Evolutionary conservation across 2,329 filamentous ascomycete species (phyloP).

Genomic region (Apiospora hydei): DNA sequence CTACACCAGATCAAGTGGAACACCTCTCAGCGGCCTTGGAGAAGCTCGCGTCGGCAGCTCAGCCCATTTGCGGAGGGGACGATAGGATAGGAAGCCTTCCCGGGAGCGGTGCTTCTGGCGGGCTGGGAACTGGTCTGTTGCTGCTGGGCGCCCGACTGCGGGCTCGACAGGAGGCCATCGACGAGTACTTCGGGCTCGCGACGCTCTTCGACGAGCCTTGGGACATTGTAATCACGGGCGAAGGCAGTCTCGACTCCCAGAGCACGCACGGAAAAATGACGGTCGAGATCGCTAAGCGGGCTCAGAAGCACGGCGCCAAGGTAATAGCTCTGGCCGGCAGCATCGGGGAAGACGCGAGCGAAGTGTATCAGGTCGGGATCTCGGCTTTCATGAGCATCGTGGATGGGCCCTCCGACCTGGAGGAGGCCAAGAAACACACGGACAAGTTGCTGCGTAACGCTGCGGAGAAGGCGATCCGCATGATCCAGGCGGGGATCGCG

Average conservation of each 20-base stretch:
- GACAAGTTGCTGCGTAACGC: slow-evolving; percentile 37
- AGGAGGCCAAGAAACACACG: slow-evolving; percentile 38
- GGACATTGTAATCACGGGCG: slow-evolving; percentile 60
- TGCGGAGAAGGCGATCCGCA: slow-evolving; percentile 42
- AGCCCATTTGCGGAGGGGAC: slow-evolving; percentile 38
- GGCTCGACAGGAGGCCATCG: slow-evolving; percentile 57
- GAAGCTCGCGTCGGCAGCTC: slow-evolving; percentile 46
- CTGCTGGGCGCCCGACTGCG: slow-evolving; percentile 54
- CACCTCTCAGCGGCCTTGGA: slow-evolving; percentile 52
- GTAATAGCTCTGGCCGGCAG: slow-evolving; percentile 51
- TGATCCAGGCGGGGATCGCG: slow-evolving; percentile 26
- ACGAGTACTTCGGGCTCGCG: slow-evolving; percentile 57
- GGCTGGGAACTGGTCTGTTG: slow-evolving; percentile 58
- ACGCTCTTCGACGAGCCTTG: slow-evolving; percentile 51
- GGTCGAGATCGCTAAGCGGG: slow-evolving; percentile 57
- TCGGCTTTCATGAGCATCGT: slow-evolving; percentile 42
- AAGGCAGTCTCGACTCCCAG: slow-evolving; percentile 60
- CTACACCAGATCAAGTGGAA: slow-evolving; percentile 50
- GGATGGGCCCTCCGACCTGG: slow-evolving; percentile 38
- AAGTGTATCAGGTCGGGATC: slow-evolving; percentile 45
- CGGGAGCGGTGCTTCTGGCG: slow-evolving; percentile 59
- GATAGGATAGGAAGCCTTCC: slow-evolving; percentile 48
- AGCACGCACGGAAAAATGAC: slow-evolving; percentile 61
- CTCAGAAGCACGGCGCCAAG: slow-evolving; percentile 52
- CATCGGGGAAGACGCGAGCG: slow-evolving; percentile 41